phyloP scores from a whole-genome alignment of 1,284 basidiomycete genomes.

The Ustilago sp. region DNA sequence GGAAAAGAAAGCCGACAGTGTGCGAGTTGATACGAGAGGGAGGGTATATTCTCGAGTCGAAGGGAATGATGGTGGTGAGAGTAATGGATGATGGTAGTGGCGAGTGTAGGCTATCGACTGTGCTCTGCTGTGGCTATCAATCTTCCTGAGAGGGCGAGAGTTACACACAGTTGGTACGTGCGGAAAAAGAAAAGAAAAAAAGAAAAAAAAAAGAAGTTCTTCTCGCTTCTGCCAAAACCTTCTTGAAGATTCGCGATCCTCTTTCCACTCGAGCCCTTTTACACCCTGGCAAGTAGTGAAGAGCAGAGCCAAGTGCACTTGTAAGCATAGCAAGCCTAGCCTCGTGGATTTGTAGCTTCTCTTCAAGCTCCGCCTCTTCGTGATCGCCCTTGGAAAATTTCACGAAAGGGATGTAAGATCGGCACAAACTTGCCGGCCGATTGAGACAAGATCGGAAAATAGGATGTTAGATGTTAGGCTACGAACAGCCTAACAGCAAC shows the following conservation, averaged over 20 bases:
- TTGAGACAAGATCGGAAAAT: not conserved
- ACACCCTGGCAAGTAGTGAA: not conserved
- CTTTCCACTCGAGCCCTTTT: not conserved
- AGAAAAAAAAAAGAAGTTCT: slow-evolving; percentile 28
- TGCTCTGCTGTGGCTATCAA: slow-evolving; percentile 4
- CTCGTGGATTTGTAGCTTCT: not conserved
- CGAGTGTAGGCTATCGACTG: slow-evolving; percentile 1
- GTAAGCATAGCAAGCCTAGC: not conserved
- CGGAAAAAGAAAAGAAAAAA: too few species aligned
- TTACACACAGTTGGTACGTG: too few species aligned
- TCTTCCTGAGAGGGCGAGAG: not conserved
- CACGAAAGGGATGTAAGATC: not conserved
- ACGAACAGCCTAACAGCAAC: not conserved
- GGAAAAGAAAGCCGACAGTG: slow-evolving; percentile 3
- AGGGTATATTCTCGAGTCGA: slow-evolving; percentile 18
- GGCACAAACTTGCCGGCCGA: not conserved
- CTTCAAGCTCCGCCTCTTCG: not conserved
- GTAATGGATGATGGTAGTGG: not conserved
- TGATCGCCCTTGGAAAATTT: slow-evolving; percentile 1
- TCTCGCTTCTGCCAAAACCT: slow-evolving; percentile 45
- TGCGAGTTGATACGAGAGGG: slow-evolving; percentile 11
- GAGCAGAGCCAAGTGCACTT: too few species aligned
- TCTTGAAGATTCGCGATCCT: slow-evolving; percentile 41
- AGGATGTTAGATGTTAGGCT: not conserved
- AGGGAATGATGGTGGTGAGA: slow-evolving; percentile 6